These are phyloP conservation scores for Parathielavia hyrcaniae DNA, from an alignment of 495 filamentous ascomycete species.

Conservation along the genomic window DNA sequence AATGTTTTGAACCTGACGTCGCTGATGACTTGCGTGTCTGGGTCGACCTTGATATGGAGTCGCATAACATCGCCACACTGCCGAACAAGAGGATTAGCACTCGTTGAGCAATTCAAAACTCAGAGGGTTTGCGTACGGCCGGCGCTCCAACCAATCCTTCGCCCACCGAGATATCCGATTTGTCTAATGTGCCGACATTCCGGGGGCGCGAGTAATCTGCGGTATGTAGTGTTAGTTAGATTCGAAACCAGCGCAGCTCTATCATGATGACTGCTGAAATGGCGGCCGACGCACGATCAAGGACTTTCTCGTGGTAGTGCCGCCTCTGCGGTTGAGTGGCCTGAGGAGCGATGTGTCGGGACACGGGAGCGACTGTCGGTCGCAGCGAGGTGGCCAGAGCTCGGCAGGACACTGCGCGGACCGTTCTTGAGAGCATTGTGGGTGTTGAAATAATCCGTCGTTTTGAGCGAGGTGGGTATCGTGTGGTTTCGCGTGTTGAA, in stretches of 20 bases:
- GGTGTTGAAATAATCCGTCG: slow-evolving; percentile 4
- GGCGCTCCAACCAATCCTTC: slow-evolving; percentile 97
- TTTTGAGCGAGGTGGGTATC: neutral
- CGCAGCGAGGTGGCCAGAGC: slow-evolving; percentile 25
- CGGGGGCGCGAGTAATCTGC: slow-evolving; percentile 83
- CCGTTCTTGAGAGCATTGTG: slow-evolving; percentile 35
- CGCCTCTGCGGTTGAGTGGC: slow-evolving; percentile 39
- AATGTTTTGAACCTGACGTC: slow-evolving; percentile 93
- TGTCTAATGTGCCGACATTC: slow-evolving; percentile 89
- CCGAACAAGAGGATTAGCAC: neutral
- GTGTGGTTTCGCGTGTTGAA: neutral
- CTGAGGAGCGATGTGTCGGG: slow-evolving; percentile 36
- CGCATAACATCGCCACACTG: slow-evolving; percentile 94
- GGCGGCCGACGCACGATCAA: slow-evolving; percentile 50
- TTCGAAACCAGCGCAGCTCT: too few relatives aligned
- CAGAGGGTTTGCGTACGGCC: slow-evolving; percentile 40
- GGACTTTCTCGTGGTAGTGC: slow-evolving; percentile 58
- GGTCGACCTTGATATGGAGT: slow-evolving; percentile 95
- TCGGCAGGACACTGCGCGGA: slow-evolving; percentile 29
- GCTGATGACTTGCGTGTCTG: slow-evolving; percentile 76
- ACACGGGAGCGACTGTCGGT: slow-evolving; percentile 25
- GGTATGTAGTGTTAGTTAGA: neutral
- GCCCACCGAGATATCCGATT: slow-evolving; percentile 81
- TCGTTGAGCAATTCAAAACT: neutral
- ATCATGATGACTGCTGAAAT: too few relatives aligned